Evolutionary conservation across 1,284 basidiomycete species (phyloP), one percentile per base, ranked within the genome.

Genomic region (Xerocomus amazonicus): DNA sequence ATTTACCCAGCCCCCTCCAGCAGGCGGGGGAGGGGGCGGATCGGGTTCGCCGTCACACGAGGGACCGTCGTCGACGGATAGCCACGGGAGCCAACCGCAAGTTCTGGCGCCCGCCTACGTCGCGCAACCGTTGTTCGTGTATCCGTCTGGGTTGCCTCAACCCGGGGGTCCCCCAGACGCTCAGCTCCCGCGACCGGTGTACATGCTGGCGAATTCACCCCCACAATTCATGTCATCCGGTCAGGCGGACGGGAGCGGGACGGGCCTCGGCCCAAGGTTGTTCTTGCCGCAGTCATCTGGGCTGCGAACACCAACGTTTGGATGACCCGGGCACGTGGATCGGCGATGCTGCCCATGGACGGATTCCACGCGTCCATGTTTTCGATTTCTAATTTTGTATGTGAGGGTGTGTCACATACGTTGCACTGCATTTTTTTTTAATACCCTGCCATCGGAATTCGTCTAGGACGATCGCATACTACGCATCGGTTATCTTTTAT

Each of bases 61-160:
- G 3, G 62, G 63, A 1, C 38, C 62, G 0, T 58, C 60, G 4
- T 65, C 63, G 23, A 60, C 59, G 4, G 66, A 65, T 16, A 65
- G 63, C 19, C 61, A 68, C n/a, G 61, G 65, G 14, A 67, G 63
- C 13, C 65, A 64, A 29, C 52, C 52, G 9, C 63, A 52, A 12
- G 52, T 65, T 0, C 47, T 65, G 31, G 62, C 65, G 1, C 65
- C 66, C 16, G 63, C 67, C 2, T 65, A 65, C 16, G 65, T 65
- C 10, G 67, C 67, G 3, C 67, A 68, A 10, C 63, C 67, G 2
- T 36, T 65, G 45, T 65, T 65, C 13, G 63, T 65, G 1, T 65
- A 65, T 13, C 63, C 66, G 6, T 69, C 63, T 17, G 63, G 63
- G 14, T 31, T 65, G 12, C 67, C 63, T 27, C 63, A 67, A 17